These are phyloP conservation scores for Pseudocercospora musae DNA, from an alignment of 2,329 filamentous ascomycete species.

Conservation along the genomic window DNA sequence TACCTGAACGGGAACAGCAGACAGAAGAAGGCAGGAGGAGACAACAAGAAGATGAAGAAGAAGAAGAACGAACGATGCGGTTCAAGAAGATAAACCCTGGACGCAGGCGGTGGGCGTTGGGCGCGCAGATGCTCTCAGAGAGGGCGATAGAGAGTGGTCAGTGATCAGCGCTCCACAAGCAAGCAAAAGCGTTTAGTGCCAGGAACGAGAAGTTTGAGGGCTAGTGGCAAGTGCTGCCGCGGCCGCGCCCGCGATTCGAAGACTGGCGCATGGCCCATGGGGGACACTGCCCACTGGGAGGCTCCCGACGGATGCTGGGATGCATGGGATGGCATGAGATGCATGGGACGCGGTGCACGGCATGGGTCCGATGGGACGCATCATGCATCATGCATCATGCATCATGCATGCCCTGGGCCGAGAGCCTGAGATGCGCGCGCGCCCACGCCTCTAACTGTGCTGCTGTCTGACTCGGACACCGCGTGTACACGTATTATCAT, in stretches of 20 bases:
- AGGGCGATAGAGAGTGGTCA: constrained; percentile 24
- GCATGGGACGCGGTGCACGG: too few relatives aligned
- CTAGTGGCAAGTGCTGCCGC: constrained; percentile 26
- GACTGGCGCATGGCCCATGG: constrained; percentile 29
- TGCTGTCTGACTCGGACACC: too few relatives aligned
- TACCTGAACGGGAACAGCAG: constrained; percentile 24
- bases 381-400: too few relatives aligned
- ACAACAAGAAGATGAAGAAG: too few relatives aligned
- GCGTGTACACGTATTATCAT: too few relatives aligned
- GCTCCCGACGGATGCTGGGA: constrained; percentile 25
- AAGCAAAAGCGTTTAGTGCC: constrained; percentile 25
- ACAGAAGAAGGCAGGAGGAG: constrained; percentile 26
- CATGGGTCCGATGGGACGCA: too few relatives aligned
- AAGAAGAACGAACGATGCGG: constrained; percentile 24
- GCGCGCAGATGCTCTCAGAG: too few relatives aligned
- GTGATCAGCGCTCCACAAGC: constrained; percentile 26
- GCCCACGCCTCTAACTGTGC: too few relatives aligned
- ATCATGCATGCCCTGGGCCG: constrained; percentile 12
- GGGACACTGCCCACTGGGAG: too few relatives aligned
- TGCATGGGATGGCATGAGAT: constrained; percentile 13
- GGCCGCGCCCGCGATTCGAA: too few relatives aligned
- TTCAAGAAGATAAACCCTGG: constrained; percentile 34
- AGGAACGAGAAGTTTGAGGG: constrained; percentile 25
- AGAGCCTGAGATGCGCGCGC: too few relatives aligned
- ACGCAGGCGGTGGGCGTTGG: constrained; percentile 25